phyloP scores from a whole-genome alignment of 108 stramenopile species.

The Nannochloropsis gaditana region DNA sequence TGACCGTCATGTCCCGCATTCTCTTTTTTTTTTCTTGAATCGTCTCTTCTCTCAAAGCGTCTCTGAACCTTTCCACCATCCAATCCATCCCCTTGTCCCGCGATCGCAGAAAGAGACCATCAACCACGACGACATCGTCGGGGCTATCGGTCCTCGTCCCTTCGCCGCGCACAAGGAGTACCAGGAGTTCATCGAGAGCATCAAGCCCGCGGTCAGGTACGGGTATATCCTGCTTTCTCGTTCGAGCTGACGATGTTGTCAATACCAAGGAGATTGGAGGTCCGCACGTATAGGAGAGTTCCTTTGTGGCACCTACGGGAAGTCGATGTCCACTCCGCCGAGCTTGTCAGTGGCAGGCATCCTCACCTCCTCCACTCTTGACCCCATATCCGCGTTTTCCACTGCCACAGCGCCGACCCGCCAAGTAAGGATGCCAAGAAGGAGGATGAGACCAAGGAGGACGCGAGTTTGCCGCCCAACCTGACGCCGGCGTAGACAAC shows the following conservation, averaged over 20 bases:
- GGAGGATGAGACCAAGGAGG: background rate
- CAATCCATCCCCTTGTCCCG: background rate
- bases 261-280: too few relatives aligned
- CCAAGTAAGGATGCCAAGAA: background rate
- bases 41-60: background rate
- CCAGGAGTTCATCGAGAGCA: slow-evolving; percentile 65
- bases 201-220: slow-evolving; percentile 19
- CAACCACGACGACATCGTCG: slow-evolving; percentile 84
- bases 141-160: slow-evolving; percentile 80
- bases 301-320: too few relatives aligned
- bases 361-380: background rate
- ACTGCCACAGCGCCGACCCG: background rate
- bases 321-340: too few relatives aligned
- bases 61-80: background rate
- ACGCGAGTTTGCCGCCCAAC: background rate
- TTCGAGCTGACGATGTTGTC: too few relatives aligned
- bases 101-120: slow-evolving; percentile 77
- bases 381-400: too few relatives aligned
- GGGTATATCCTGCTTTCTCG: background rate
- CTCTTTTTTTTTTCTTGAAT: background rate
- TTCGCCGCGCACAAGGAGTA: slow-evolving; percentile 71
- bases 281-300: too few relatives aligned
- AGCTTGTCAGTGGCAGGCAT: too few relatives aligned
- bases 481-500: background rate
- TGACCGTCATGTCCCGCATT: background rate